A percentile compares a stretch with the other conserved stretches of the same genome.
These are phyloP conservation scores for Santalum album DNA, from an alignment of 164 flowering plant species.

Conservation along the genomic window DNA sequence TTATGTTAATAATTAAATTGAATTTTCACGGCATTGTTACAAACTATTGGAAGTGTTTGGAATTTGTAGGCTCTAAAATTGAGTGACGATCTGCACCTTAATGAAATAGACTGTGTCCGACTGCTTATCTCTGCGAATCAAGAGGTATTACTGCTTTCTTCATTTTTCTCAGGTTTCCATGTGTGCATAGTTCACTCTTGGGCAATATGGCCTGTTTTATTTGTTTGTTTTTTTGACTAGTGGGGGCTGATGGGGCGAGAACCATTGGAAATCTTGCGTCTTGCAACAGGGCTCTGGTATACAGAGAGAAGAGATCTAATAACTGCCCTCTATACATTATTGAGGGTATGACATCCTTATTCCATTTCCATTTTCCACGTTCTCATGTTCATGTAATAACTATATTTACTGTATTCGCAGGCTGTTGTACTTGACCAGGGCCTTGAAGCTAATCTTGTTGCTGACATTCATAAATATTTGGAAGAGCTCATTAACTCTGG, in stretches of 20 bases:
- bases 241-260: constrained; percentile 89
- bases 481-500: constrained; percentile 80
- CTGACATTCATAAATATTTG: constrained; percentile 62
- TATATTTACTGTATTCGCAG: constrained; percentile 28
- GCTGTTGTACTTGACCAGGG: constrained; percentile 93
- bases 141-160: too few relatives aligned
- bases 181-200: neutral
- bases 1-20: neutral
- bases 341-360: constrained; percentile 49
- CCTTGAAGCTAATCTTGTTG: constrained; percentile 64
- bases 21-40: neutral
- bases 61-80: constrained; percentile 58
- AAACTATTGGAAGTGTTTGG: neutral
- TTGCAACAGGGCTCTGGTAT: constrained; percentile 97
- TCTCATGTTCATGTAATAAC: neutral
- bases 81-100: constrained; percentile 93
- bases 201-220: too few relatives aligned
- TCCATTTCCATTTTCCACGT: neutral
- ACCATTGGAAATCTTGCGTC: constrained; percentile 74
- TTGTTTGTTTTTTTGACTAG: constrained; percentile 21
- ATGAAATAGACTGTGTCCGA: constrained; percentile 80
- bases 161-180: neutral
- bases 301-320: constrained; percentile 84
- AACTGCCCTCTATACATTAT: constrained; percentile 55
- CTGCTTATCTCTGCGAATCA: constrained; percentile 87